Evolutionary conservation across 1,139 yeast genomes (phyloP).

Genomic region (Chernovozyma aurita): DNA sequence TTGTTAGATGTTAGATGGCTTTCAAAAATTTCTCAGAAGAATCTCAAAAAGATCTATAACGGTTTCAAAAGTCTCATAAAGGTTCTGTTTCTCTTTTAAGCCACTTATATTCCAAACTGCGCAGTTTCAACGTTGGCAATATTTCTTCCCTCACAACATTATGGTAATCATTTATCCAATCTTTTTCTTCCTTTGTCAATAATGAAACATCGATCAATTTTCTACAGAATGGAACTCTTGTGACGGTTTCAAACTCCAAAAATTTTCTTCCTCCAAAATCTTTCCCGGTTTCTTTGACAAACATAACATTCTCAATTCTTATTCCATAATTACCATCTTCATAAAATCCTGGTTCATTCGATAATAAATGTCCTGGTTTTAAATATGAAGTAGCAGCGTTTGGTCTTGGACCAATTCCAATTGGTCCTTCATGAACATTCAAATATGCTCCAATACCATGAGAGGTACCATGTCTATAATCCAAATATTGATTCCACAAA

Average conservation of each 20-base stretch:
- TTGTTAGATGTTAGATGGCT: no score
- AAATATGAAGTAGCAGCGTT: conserved; percentile 43
- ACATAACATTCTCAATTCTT: conserved; percentile 83
- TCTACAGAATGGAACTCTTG: conserved; percentile 83
- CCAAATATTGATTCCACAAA: conserved; percentile 83
- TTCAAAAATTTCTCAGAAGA: no score
- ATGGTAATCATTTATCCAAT: conserved; percentile 71
- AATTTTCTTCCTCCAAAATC: conserved; percentile 50
- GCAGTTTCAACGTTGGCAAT: conserved; percentile 42
- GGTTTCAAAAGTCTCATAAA: no score
- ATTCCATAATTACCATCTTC: conserved; percentile 92
- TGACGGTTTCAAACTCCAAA: conserved; percentile 77
- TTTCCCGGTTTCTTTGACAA: conserved; percentile 48
- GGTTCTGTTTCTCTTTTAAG: conserved; percentile 65
- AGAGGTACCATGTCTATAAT: conserved; percentile 95
- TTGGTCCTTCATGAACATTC: conserved; percentile 96
- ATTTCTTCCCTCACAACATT: conserved; percentile 54
- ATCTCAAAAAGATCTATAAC: no score
- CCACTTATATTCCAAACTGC: conserved; percentile 63
- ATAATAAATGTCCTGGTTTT: conserved; percentile 70
- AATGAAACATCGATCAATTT: conserved; percentile 57
- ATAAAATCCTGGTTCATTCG: conserved; percentile 96
- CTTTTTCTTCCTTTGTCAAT: conserved; percentile 58
- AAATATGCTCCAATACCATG: conserved; percentile 95
- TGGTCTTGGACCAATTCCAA: conserved; percentile 77